phyloP scores from a whole-genome alignment of 1,139 yeast genomes.

The Yamadazyma aaseri region DNA sequence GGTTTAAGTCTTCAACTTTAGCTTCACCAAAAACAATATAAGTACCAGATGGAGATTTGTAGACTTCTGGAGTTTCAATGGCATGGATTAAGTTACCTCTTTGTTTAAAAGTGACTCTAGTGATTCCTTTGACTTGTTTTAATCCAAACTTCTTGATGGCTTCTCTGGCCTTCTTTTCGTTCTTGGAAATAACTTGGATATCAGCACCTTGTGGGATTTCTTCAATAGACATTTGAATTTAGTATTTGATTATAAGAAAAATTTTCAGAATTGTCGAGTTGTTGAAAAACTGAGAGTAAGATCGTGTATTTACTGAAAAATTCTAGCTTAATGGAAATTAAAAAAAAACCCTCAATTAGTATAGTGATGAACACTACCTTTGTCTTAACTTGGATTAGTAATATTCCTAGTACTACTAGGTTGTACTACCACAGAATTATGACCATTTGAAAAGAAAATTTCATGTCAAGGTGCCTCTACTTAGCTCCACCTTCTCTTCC shows the following conservation, averaged over 20 bases:
- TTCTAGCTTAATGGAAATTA: too few species aligned
- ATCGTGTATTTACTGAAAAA: too few species aligned
- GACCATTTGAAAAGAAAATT: too few species aligned
- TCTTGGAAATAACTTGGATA: conserved; percentile 80
- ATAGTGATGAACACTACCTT: too few species aligned
- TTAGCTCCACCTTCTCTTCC: too few species aligned
- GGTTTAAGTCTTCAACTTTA: conserved; percentile 87
- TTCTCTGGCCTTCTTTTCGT: conserved; percentile 96
- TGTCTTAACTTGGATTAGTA: too few species aligned
- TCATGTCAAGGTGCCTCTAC: too few species aligned
- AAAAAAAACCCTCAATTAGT: too few species aligned
- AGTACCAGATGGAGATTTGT: conserved; percentile 91
- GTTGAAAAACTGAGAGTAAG: neutral
- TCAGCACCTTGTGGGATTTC: conserved; percentile 85
- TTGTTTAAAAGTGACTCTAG: conserved; percentile 95
- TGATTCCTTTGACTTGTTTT: conserved; percentile 88
- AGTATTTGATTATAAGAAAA: conserved; percentile 6
- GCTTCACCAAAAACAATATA: conserved; percentile 98
- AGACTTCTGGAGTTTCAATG: conserved; percentile 93
- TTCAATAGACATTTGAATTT: conserved; percentile 45
- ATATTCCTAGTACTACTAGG: too few species aligned
- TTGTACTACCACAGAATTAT: too few species aligned
- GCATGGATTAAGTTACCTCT: conserved; percentile 91
- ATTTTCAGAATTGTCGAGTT: conserved; percentile 8
- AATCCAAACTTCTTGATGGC: conserved; percentile 85